These are phyloP conservation scores for Kurtzmaniella quercitrusa DNA, from an alignment of 1,139 yeast genomes.

Conservation along the genomic window DNA sequence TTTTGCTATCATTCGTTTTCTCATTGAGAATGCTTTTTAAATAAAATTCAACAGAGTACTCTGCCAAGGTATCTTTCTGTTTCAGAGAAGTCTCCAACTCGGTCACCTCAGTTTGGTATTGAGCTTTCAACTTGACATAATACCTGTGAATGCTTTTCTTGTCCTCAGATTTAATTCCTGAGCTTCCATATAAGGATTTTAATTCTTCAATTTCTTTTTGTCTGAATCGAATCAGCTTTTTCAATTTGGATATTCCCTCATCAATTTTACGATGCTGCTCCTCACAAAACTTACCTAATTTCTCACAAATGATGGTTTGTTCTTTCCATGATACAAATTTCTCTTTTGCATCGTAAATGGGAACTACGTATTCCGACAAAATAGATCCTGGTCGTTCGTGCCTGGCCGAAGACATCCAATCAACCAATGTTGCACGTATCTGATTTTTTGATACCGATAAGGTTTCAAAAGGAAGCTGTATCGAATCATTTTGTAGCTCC, in stretches of 20 bases:
- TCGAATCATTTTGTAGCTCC: conserved; percentile 14
- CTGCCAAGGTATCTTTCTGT: conserved; percentile 42
- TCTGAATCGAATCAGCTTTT: conserved; percentile 25
- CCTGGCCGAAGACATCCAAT: conserved; percentile 69
- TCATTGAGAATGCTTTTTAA: conserved; percentile 40
- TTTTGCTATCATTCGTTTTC: conserved; percentile 44
- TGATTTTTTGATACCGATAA: conserved; percentile 22
- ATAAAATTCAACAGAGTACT: conserved; percentile 58
- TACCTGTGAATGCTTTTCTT: conserved; percentile 49
- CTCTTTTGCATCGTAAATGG: conserved; percentile 26
- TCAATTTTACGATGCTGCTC: conserved; percentile 32
- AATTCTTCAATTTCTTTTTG: conserved; percentile 46
- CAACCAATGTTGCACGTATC: conserved; percentile 51
- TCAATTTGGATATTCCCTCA: conserved; percentile 42
- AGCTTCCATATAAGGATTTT: conserved; percentile 37
- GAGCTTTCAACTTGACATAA: conserved; percentile 43
- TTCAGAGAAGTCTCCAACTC: conserved; percentile 37
- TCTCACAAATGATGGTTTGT: conserved; percentile 47
- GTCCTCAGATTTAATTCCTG: conserved; percentile 36
- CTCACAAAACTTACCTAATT: conserved; percentile 75
- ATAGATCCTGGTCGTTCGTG: conserved; percentile 61
- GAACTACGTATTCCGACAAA: conserved; percentile 51
- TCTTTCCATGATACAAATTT: conserved; percentile 15
- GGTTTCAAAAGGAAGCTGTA: conserved; percentile 15
- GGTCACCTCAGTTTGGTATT: conserved; percentile 44